phyloP scores from a whole-genome alignment of 2,329 filamentous ascomycete genomes.

The Thielaviopsis punctulata region DNA sequence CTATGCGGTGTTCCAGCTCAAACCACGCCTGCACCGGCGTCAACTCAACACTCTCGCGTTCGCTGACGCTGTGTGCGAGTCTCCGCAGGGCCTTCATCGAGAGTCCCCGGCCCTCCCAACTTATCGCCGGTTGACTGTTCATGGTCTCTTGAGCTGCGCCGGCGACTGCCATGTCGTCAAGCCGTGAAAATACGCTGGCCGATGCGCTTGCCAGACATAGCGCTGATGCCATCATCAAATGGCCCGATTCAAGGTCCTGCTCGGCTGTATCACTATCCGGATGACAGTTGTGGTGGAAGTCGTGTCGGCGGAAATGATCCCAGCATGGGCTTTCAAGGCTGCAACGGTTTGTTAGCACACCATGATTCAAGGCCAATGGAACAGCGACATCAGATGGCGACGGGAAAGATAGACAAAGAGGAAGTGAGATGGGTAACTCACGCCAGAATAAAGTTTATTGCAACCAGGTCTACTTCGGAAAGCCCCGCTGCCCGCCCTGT shows the following conservation, averaged over 20 bases:
- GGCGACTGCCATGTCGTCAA: slow-evolving; percentile 6
- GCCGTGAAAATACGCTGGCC: slow-evolving; percentile 1
- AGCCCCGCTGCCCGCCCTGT: neutral
- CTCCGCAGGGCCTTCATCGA: slow-evolving; percentile 6
- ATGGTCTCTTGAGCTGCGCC: slow-evolving; percentile 2
- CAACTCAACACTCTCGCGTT: slow-evolving; percentile 3
- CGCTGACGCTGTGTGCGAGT: neutral
- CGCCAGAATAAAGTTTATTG: slow-evolving; percentile 11
- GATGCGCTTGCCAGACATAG: slow-evolving; percentile 8
- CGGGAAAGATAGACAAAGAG: neutral
- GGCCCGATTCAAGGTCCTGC: slow-evolving; percentile 6
- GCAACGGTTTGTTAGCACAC: neutral
- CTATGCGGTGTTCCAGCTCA: slow-evolving; percentile 4
- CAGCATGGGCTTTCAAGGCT: slow-evolving; percentile 8
- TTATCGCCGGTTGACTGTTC: neutral
- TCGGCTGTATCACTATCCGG: neutral
- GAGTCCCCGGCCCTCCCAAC: slow-evolving; percentile 9
- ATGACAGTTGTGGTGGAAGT: slow-evolving; percentile 2
- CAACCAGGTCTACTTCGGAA: slow-evolving; percentile 6
- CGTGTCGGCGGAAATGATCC: slow-evolving; percentile 9
- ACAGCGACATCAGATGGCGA: neutral
- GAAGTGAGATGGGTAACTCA: neutral
- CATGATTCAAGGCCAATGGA: neutral
- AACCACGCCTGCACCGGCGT: slow-evolving; percentile 11
- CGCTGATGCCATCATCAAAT: slow-evolving; percentile 10